Conservation (phyloP, 768 basidiomycete genomes). For the Termitomyces sp. region DNA sequence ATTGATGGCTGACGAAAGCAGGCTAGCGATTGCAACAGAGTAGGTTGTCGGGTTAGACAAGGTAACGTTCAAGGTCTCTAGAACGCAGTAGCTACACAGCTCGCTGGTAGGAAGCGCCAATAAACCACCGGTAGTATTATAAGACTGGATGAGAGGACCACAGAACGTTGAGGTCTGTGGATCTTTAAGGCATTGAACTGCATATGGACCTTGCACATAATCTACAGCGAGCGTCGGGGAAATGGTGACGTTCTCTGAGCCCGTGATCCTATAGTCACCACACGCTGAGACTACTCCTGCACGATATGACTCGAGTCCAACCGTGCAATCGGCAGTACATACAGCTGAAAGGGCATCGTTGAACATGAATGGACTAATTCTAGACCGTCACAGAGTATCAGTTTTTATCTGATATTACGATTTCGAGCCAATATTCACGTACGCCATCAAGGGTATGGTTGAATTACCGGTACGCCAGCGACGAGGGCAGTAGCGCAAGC, state of each 20-base stretch:
- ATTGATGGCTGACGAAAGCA: not conserved
- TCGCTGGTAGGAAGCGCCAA: not conserved
- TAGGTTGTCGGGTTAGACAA: slow-evolving; percentile 2
- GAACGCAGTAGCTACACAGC: not conserved
- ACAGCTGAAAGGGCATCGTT: not conserved
- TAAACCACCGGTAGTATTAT: not conserved
- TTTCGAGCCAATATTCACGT: not conserved
- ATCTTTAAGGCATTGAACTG: slow-evolving; percentile 3
- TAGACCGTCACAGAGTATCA: not conserved
- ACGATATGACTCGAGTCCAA: not conserved
- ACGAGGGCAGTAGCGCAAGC: not conserved
- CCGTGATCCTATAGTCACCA: not conserved
- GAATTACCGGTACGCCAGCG: not conserved
- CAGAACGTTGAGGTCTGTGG: not conserved
- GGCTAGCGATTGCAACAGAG: not conserved
- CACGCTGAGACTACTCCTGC: not conserved
- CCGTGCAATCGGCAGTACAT: not conserved
- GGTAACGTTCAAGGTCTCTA: not conserved
- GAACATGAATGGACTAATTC: not conserved
- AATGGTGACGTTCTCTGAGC: not conserved
- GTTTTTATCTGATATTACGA: not conserved
- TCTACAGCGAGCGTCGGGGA: not conserved
- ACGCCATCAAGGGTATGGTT: slow-evolving; percentile 1
- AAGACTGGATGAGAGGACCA: not conserved
- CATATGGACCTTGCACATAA: not conserved